phyloP scores from a whole-genome alignment of 345 rosid species.

The Nephelium lappaceum region DNA sequence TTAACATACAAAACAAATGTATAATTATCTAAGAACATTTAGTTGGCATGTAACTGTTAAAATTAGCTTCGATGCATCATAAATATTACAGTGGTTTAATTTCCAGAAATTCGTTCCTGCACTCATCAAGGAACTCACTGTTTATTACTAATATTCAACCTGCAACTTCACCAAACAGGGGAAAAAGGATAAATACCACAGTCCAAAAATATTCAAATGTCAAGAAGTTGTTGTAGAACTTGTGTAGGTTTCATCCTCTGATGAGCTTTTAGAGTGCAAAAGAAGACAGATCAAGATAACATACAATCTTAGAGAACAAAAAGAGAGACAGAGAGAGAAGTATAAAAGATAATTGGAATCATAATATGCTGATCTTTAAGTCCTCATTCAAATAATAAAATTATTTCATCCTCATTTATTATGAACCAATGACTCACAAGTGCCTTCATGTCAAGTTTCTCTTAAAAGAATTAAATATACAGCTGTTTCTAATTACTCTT shows the following conservation, averaged over 20 bases:
- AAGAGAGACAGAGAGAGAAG: neutral
- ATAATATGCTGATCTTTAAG: neutral
- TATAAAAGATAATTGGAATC: neutral
- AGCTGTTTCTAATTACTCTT: neutral
- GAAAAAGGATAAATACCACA: neutral
- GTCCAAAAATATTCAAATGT: constrained; percentile 2
- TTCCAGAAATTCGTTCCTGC: neutral
- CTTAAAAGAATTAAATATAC: neutral
- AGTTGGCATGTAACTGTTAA: neutral
- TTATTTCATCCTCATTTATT: neutral
- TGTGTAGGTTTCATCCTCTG: neutral
- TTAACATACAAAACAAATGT: neutral
- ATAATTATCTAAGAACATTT: neutral
- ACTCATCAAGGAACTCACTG: constrained; percentile 1
- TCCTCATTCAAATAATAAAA: neutral
- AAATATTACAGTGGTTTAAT: neutral
- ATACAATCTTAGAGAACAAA: neutral
- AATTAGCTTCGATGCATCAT: neutral
- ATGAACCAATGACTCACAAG: neutral
- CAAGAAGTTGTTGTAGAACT: neutral
- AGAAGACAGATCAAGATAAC: neutral
- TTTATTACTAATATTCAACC: neutral
- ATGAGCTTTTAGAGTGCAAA: neutral
- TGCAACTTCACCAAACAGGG: neutral
- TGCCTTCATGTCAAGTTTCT: neutral